These are phyloP conservation scores for Oryza australiensis DNA, from an alignment of 176 grass and related monocot species.

Conservation along the genomic window DNA sequence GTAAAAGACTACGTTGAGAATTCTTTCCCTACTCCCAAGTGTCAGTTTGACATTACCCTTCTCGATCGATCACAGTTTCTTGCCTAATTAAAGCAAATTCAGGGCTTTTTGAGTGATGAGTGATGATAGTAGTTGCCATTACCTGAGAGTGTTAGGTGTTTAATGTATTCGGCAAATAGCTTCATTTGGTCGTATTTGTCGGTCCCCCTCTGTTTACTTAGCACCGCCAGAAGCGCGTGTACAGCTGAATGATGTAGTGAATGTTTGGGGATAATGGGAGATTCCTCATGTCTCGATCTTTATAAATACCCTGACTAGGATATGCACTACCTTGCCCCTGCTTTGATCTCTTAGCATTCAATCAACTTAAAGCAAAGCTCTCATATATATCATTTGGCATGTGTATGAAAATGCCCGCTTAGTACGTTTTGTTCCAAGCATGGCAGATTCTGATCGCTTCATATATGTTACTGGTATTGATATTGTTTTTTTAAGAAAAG, in stretches of 20 bases:
- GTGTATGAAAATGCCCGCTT: slow-evolving; percentile 18
- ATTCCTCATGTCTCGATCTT: slow-evolving; percentile 41
- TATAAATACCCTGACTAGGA: slow-evolving; percentile 52
- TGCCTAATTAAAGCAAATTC: slow-evolving; percentile 10
- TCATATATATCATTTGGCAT: slow-evolving; percentile 6
- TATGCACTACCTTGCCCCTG: slow-evolving; percentile 27
- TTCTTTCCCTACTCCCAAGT: neutral
- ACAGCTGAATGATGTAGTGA: slow-evolving; percentile 12
- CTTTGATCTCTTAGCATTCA: slow-evolving; percentile 34
- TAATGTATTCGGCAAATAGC: slow-evolving; percentile 10
- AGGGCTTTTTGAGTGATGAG: neutral
- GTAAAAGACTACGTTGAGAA: slow-evolving; percentile 14
- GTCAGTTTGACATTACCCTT: neutral
- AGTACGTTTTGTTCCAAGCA: slow-evolving; percentile 31
- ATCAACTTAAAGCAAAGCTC: slow-evolving; percentile 34
- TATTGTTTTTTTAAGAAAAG: neutral
- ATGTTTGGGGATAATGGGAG: slow-evolving; percentile 9
- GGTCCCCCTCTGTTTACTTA: neutral
- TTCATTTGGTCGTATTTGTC: slow-evolving; percentile 38
- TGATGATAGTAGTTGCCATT: slow-evolving; percentile 8
- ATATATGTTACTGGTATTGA: neutral
- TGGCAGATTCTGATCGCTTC: slow-evolving; percentile 11
- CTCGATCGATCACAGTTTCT: neutral
- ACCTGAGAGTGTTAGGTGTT: slow-evolving; percentile 8
- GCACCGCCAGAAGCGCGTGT: slow-evolving; percentile 18